Base-by-base conservation (phyloP, 768 basidiomycete genomes). In the Auricularia heimuer region DNA sequence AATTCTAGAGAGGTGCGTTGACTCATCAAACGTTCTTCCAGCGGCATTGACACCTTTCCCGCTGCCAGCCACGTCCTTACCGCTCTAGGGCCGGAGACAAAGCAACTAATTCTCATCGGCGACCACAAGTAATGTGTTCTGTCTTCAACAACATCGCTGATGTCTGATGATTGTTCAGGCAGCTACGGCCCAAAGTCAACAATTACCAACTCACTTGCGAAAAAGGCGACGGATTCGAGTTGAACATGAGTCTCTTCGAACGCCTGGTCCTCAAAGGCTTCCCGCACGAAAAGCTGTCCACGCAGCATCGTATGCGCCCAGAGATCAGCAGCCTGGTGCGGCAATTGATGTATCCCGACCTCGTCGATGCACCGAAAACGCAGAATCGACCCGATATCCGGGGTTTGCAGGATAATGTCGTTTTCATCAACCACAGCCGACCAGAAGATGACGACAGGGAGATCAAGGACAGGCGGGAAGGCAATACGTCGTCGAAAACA, bases 251-350 rank as follows among this genome's bases (percentile, higher is more conserved):
- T 0, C 74, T 90, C 0, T 89, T 89, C 67, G 88, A 90, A 67
- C 83, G 88, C 3, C 79, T 89, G 1, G 83, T 88, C 21, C 71
- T 82, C 10, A 79, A 80, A 65, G 82, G 80, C 0, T 89, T 84
- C 69, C 88, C 88, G 0, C 87, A 89, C 70, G 68, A 73, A 60
- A 83, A 79, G 0, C 80, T 89, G 18, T 71, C 68, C 0, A 70
- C 79, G 54, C 88, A 89, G 66, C 88, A 89, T 69, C 83, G 88
- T 12, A 89, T 89, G 88, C 79, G 88, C 7, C 88, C 88, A 0
- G 86, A 89, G 67, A 89, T 89, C 12, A 86, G 88, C 4, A 69
- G 78, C 0, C 75, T 88, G 29, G 79, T 89, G 39, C 81, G 88
- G 14, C 69, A 75, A 7, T 76, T 89, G 16, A 89, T 87, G 0